These are phyloP conservation scores for Neurospora pannonica DNA, from an alignment of 495 filamentous ascomycete genomes.

Conservation along the genomic window DNA sequence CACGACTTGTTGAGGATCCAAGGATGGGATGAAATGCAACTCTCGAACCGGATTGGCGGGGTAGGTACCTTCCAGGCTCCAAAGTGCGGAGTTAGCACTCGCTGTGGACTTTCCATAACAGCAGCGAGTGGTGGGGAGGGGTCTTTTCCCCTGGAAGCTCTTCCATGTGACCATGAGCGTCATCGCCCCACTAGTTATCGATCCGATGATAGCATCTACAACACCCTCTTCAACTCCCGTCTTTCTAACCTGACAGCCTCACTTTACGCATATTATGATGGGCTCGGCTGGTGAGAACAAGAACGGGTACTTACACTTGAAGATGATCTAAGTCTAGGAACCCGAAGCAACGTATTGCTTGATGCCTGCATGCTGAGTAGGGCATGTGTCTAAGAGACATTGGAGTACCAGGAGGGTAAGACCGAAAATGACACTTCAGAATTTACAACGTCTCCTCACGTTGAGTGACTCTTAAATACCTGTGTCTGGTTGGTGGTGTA, in stretches of 20 bases:
- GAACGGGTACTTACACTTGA: neutral
- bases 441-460: neutral
- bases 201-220: neutral
- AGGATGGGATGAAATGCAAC: neutral
- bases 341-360: neutral
- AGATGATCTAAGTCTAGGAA: neutral
- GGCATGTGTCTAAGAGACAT: no score
- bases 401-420: neutral
- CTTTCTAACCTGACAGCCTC: neutral
- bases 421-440: neutral
- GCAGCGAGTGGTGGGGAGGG: neutral
- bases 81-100: neutral
- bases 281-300: neutral
- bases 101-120: neutral
- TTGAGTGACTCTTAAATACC: neutral
- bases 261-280: neutral
- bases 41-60: neutral
- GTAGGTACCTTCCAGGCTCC: neutral
- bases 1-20: neutral
- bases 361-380: neutral
- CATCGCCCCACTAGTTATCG: conserved; percentile 1
- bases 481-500: neutral
- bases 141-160: neutral
- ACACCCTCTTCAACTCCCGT: neutral
- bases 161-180: conserved; percentile 7